Percentiles rank a stretch among this genome's conserved stretches.
phyloP scores from a whole-genome alignment of 305 asterid genomes.

The Withania somnifera region DNA sequence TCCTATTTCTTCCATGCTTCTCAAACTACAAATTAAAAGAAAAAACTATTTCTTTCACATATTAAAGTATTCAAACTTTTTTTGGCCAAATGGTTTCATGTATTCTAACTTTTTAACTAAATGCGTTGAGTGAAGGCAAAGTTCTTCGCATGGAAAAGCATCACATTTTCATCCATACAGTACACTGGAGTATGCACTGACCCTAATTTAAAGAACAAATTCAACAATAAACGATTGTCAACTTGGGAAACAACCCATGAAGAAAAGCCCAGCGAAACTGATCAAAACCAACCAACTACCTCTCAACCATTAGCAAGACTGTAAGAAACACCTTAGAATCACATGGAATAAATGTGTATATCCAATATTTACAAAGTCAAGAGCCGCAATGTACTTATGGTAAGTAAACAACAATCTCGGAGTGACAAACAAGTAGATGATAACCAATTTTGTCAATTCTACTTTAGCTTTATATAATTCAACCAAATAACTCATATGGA shows the following conservation, averaged over 20 bases:
- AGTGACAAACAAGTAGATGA: neutral
- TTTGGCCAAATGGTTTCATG: neutral
- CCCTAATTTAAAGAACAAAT: neutral
- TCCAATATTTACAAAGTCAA: neutral
- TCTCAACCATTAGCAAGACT: conserved; percentile 1
- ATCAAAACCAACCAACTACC: neutral
- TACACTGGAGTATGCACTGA: neutral
- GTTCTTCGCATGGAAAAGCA: neutral
- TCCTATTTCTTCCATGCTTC: neutral
- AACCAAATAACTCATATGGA: neutral
- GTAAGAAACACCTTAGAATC: neutral
- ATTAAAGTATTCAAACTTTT: neutral
- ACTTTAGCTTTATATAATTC: neutral
- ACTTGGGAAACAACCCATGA: neutral
- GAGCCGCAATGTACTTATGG: neutral
- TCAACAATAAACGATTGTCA: neutral
- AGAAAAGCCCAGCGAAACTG: neutral
- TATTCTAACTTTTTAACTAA: neutral
- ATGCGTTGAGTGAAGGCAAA: neutral
- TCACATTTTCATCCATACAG: neutral
- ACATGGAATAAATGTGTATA: neutral
- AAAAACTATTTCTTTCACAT: neutral
- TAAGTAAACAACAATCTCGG: neutral
- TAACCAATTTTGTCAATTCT: neutral
- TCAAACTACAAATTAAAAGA: neutral